phyloP scores from a whole-genome alignment of 2,329 filamentous ascomycete genomes.

The Aspergillus proliferans region DNA sequence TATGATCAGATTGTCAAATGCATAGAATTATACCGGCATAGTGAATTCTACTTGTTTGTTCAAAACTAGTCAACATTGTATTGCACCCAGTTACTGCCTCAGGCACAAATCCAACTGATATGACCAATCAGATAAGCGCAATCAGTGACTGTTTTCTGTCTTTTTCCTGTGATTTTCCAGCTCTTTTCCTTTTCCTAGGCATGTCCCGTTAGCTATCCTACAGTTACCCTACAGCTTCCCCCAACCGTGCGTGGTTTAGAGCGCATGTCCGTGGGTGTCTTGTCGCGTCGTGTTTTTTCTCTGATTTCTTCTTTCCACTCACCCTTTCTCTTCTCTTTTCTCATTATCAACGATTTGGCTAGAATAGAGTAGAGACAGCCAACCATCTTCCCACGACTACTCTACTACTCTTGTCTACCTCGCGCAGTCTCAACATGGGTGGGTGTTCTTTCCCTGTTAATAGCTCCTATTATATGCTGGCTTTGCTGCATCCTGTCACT shows the following conservation, averaged over 20 bases:
- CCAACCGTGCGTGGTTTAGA: not conserved
- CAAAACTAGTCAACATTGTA: too few relatives aligned
- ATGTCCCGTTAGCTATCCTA: not conserved
- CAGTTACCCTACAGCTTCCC: too few relatives aligned
- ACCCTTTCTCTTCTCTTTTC: not conserved
- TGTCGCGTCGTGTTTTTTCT: not conserved
- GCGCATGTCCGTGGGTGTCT: not conserved
- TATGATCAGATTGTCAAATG: too few relatives aligned
- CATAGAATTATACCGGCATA: too few relatives aligned
- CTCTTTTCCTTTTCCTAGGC: not conserved
- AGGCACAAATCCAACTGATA: not conserved
- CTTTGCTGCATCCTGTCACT: constrained; percentile 9
- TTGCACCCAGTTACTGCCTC: not conserved
- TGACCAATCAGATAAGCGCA: not conserved
- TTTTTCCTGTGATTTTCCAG: not conserved
- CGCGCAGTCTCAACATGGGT: constrained; percentile 12
- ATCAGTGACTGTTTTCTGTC: not conserved
- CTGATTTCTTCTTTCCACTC: not conserved
- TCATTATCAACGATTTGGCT: constrained; percentile 1
- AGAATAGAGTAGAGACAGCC: too few relatives aligned
- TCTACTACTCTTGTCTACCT: not conserved
- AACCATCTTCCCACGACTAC: too few relatives aligned
- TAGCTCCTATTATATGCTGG: constrained; percentile 4
- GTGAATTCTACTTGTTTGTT: too few relatives aligned
- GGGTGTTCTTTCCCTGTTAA: constrained; percentile 7